Evolutionary conservation across 495 filamentous ascomycete genomes (phyloP).

Genomic region (Gamarada debralockiae): DNA sequence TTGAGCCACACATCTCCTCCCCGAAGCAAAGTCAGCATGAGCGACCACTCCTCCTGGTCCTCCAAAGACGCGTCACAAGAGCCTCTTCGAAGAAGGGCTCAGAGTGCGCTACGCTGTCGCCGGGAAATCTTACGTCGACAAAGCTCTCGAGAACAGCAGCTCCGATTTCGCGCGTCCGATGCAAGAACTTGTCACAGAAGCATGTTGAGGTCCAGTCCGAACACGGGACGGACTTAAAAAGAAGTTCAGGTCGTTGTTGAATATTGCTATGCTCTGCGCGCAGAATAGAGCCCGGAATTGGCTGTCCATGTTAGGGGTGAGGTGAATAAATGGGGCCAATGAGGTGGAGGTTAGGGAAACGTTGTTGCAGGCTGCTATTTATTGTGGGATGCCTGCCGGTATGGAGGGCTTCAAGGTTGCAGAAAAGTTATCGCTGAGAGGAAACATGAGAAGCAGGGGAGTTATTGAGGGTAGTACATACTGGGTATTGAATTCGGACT

Average conservation of each 20-base stretch:
- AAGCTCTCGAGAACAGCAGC: slow-evolving; percentile 14
- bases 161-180: slow-evolving; percentile 23
- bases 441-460: no score
- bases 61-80: no score
- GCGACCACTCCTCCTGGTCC: no score
- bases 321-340: slow-evolving; percentile 40
- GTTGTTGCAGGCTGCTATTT: slow-evolving; percentile 38
- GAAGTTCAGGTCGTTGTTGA: slow-evolving; percentile 44
- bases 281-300: slow-evolving; percentile 42
- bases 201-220: slow-evolving; percentile 47
- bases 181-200: slow-evolving; percentile 33
- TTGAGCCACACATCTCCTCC: no score
- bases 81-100: slow-evolving; percentile 17
- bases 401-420: slow-evolving; percentile 27
- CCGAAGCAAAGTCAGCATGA: no score
- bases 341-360: slow-evolving; percentile 51
- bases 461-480: no score
- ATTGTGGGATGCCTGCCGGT: slow-evolving; percentile 26
- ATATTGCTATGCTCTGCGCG: slow-evolving; percentile 48
- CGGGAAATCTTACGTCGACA: slow-evolving; percentile 22
- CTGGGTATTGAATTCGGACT: no score
- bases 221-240: slow-evolving; percentile 42
- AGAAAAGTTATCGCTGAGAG: slow-evolving; percentile 29
- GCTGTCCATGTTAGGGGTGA: slow-evolving; percentile 47
- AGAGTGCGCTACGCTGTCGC: slow-evolving; percentile 23